Evolutionary conservation across 805 yeast species (phyloP).

Genomic region (Lachancea cidri): DNA sequence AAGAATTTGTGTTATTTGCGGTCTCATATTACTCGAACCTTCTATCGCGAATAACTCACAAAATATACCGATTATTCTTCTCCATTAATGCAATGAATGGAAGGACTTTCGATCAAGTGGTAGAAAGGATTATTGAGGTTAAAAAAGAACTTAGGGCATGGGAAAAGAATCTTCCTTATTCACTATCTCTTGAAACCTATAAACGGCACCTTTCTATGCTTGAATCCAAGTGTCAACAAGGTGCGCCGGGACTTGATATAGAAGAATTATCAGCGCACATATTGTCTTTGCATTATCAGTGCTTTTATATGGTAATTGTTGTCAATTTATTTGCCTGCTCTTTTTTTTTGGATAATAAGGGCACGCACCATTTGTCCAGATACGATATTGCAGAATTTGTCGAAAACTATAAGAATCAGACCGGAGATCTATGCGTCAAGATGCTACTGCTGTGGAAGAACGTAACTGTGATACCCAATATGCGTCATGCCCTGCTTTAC

Average conservation of each 20-base stretch:
- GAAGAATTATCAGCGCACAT: conserved; percentile 21
- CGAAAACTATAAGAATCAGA: conserved; percentile 8
- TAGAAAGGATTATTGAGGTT: conserved; percentile 16
- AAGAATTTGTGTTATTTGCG: conserved; percentile 18
- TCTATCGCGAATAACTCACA: conserved; percentile 16
- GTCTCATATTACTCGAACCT: conserved; percentile 19
- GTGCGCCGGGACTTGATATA: conserved; percentile 16
- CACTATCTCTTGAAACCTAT: conserved; percentile 19
- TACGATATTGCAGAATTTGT: conserved; percentile 15
- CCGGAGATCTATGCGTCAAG: conserved; percentile 6
- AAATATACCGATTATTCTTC: conserved; percentile 18
- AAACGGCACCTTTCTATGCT: conserved; percentile 19
- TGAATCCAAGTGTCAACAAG: conserved; percentile 15
- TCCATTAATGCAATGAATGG: conserved; percentile 16
- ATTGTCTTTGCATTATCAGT: conserved; percentile 22
- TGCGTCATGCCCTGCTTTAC: conserved; percentile 21
- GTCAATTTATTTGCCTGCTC: conserved; percentile 19
- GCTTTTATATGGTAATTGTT: conserved; percentile 15
- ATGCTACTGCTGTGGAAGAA: conserved; percentile 18
- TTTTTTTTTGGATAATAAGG: conserved; percentile 21
- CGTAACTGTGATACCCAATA: conserved; percentile 18
- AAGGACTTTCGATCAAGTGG: conserved; percentile 20
- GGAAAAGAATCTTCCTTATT: conserved; percentile 21
- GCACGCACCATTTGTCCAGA: conserved; percentile 12
- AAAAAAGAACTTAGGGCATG: conserved; percentile 18